Conservation (phyloP, 148 eudicot genomes). For the Heliamphora exappendiculata region DNA sequence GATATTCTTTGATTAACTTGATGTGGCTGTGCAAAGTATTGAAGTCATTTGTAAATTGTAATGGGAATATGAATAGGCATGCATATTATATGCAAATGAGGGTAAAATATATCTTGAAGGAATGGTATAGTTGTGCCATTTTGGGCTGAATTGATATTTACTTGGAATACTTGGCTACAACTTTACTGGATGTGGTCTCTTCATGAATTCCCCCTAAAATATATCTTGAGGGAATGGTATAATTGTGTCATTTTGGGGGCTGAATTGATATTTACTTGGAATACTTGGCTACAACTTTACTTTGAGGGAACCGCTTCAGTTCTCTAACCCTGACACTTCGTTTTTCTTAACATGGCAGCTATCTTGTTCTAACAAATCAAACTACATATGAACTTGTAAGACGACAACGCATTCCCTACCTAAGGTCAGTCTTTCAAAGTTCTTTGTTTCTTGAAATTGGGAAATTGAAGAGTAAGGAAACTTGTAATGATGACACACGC, state of each 20-base stretch:
- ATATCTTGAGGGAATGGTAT: not conserved
- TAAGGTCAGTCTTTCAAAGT: constrained; percentile 48
- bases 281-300: not conserved
- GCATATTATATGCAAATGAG: too few relatives aligned
- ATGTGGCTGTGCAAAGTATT: not conserved
- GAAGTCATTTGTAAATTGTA: not conserved
- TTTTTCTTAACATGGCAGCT: constrained; percentile 33
- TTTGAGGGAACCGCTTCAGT: not conserved
- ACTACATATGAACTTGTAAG: constrained; percentile 93
- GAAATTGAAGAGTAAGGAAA: not conserved
- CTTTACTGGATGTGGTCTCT: too few relatives aligned
- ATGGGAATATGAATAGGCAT: not conserved
- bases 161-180: not conserved
- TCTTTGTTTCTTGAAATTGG: not conserved
- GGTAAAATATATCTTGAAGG: not conserved
- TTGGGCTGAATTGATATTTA: not conserved
- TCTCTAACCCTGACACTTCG: not conserved
- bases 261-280: not conserved
- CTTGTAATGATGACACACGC: not conserved
- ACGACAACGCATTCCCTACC: constrained; percentile 66
- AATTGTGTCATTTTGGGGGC: not conserved
- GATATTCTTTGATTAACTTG: not conserved
- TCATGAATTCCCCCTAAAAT: too few relatives aligned
- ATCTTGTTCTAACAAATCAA: constrained; percentile 78
- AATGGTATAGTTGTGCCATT: not conserved